Conservation (phyloP, 1,139 yeast genomes). For the Blastobotrys arbuscula region DNA sequence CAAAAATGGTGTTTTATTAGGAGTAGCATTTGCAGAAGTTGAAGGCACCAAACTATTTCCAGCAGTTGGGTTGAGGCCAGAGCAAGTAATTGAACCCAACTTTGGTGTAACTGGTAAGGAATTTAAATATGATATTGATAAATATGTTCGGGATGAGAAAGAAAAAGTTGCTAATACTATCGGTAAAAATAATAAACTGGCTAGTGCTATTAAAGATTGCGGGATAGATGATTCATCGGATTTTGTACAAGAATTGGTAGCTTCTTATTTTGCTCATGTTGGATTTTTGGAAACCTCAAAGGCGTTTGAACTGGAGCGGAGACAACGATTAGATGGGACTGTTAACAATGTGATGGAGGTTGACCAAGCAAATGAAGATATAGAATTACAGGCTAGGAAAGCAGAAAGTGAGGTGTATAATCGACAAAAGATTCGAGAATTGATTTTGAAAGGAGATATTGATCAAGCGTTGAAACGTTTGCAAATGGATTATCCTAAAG, state of each 20-base stretch:
- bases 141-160: slow-evolving; percentile 51
- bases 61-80: slow-evolving; percentile 42
- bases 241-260: slow-evolving; percentile 52
- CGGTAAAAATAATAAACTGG: slow-evolving; percentile 10
- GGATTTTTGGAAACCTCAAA: slow-evolving; percentile 67
- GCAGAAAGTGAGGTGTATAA: slow-evolving; percentile 38
- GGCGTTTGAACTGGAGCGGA: slow-evolving; percentile 47
- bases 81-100: slow-evolving; percentile 54
- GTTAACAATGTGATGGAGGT: slow-evolving; percentile 10
- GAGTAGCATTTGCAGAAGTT: slow-evolving; percentile 46
- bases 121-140: slow-evolving; percentile 66
- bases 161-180: slow-evolving; percentile 22
- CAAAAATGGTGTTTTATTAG: slow-evolving; percentile 66
- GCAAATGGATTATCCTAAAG: slow-evolving; percentile 41
- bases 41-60: slow-evolving; percentile 40
- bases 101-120: slow-evolving; percentile 53
- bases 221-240: slow-evolving; percentile 27
- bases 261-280: slow-evolving; percentile 64
- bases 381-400: not conserved
- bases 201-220: slow-evolving; percentile 8
- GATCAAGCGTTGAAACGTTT: slow-evolving; percentile 44
- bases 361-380: not conserved
- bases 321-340: not conserved
- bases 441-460: slow-evolving; percentile 45
- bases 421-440: slow-evolving; percentile 49